phyloP scores from a whole-genome alignment of 2,329 filamentous ascomycete species.

The Penicillium sclerotiorum region DNA sequence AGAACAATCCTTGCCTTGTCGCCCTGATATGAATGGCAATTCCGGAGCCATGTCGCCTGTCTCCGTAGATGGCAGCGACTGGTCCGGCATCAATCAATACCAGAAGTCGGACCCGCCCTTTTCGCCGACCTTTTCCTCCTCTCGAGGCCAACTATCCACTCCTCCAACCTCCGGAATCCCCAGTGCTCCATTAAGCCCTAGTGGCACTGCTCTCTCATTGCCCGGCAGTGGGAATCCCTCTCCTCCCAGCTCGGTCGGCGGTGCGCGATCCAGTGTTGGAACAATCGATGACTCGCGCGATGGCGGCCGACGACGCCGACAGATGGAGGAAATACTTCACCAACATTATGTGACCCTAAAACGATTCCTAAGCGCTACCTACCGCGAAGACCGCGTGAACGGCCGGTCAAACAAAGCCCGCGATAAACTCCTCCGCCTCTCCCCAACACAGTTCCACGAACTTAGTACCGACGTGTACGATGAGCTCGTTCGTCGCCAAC shows the following conservation, averaged over 20 bases:
- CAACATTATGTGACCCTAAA: slow-evolving; percentile 83
- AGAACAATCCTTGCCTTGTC: neutral
- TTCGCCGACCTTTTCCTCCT: slow-evolving; percentile 55
- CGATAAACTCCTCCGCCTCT: slow-evolving; percentile 90
- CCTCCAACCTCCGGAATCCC: slow-evolving; percentile 66
- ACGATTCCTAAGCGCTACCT: slow-evolving; percentile 69
- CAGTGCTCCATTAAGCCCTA: slow-evolving; percentile 63
- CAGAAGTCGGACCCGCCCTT: slow-evolving; percentile 49
- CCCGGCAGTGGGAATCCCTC: slow-evolving; percentile 62
- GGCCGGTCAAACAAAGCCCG: slow-evolving; percentile 83
- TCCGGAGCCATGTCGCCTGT: slow-evolving; percentile 79
- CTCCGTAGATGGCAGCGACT: slow-evolving; percentile 80
- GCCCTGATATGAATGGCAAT: slow-evolving; percentile 65
- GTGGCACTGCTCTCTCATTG: slow-evolving; percentile 40
- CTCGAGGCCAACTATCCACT: slow-evolving; percentile 59
- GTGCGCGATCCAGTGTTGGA: slow-evolving; percentile 73
- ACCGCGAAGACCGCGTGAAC: slow-evolving; percentile 73
- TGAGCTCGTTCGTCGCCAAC: slow-evolving; percentile 84
- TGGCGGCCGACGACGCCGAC: slow-evolving; percentile 56
- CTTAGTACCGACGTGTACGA: slow-evolving; percentile 97
- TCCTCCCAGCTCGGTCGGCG: slow-evolving; percentile 84
- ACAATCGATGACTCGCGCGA: slow-evolving; percentile 65
- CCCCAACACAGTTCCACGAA: slow-evolving; percentile 92
- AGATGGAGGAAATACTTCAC: slow-evolving; percentile 69
- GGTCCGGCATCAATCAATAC: slow-evolving; percentile 72